Evolutionary conservation across 179 eudicot species (phyloP).

Genomic region (Silene noctiflora): DNA sequence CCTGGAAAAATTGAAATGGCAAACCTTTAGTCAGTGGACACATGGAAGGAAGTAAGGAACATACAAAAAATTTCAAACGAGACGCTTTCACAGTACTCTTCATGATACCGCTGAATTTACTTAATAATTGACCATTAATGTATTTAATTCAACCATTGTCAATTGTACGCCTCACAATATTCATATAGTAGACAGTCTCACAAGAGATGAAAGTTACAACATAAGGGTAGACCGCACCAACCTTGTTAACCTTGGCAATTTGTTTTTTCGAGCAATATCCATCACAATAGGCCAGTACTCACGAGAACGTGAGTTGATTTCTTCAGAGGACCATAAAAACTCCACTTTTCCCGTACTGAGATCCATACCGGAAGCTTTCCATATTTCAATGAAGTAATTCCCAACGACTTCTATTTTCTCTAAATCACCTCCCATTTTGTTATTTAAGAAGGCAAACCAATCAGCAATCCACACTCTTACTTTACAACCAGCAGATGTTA

Average conservation of each 20-base stretch:
- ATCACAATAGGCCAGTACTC: constrained; percentile 91
- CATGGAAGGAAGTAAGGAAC: neutral
- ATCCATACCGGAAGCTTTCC: constrained; percentile 90
- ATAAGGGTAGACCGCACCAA: constrained; percentile 5
- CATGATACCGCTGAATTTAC: too few species aligned
- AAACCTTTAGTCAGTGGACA: neutral
- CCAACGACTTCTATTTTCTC: constrained; percentile 81
- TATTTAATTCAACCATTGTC: neutral
- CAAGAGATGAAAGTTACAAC: neutral
- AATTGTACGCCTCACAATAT: neutral
- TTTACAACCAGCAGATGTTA: constrained; percentile 80
- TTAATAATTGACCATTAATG: too few species aligned
- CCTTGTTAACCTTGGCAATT: constrained; percentile 65
- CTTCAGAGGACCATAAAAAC: constrained; percentile 78
- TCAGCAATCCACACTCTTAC: constrained; percentile 94
- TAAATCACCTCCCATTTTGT: constrained; percentile 92
- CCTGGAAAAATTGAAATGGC: constrained; percentile 32
- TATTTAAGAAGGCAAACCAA: constrained; percentile 90
- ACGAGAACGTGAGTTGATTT: constrained; percentile 59
- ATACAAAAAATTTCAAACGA: neutral
- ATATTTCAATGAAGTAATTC: constrained; percentile 76
- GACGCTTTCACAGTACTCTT: neutral
- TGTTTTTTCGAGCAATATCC: constrained; percentile 84
- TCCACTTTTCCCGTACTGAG: constrained; percentile 68
- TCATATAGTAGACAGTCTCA: too few species aligned